phyloP scores from a whole-genome alignment of 192 early-diverging fungal genomes.

The Gamsiella multidivaricata region DNA sequence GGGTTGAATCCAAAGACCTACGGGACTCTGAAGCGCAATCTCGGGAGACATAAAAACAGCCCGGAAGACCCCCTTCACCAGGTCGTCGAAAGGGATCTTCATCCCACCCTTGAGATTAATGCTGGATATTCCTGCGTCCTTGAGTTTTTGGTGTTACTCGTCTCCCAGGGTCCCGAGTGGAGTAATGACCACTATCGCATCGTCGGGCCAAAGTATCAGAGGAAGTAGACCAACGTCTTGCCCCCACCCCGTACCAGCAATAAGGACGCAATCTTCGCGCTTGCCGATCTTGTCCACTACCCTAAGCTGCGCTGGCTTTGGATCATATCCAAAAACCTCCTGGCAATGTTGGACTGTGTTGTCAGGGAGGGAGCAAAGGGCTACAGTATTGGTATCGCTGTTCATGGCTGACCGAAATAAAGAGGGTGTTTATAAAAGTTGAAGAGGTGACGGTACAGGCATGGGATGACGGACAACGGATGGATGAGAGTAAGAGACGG shows the following conservation, averaged over 20 bases:
- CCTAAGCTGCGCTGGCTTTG: slow-evolving; percentile 2
- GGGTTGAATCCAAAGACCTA: slow-evolving; percentile 1
- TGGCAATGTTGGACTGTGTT: no score
- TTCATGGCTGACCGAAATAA: no score
- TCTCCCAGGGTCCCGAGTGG: slow-evolving; percentile 6
- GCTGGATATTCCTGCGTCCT: background rate
- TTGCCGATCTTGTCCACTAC: background rate
- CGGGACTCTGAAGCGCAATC: background rate
- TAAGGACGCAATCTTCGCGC: slow-evolving; percentile 8
- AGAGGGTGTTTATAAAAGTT: no score
- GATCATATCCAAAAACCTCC: slow-evolving; percentile 1
- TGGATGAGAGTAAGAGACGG: no score
- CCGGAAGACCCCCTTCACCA: slow-evolving; percentile 3
- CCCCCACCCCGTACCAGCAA: slow-evolving; percentile 13
- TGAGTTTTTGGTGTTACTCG: slow-evolving; percentile 7
- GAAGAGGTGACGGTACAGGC: no score
- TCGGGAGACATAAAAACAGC: slow-evolving; percentile 43
- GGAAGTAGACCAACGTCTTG: slow-evolving; percentile 11
- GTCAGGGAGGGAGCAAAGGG: no score
- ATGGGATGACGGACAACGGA: no score
- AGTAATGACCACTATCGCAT: slow-evolving; percentile 1
- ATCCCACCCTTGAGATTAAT: background rate
- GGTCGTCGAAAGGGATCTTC: background rate
- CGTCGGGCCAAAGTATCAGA: slow-evolving; percentile 4
- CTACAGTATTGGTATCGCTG: no score